Evolutionary conservation across 495 filamentous ascomycete species (phyloP), one percentile per base, ranked within the genome.

Genomic region (Trichoderma reesei): DNA sequence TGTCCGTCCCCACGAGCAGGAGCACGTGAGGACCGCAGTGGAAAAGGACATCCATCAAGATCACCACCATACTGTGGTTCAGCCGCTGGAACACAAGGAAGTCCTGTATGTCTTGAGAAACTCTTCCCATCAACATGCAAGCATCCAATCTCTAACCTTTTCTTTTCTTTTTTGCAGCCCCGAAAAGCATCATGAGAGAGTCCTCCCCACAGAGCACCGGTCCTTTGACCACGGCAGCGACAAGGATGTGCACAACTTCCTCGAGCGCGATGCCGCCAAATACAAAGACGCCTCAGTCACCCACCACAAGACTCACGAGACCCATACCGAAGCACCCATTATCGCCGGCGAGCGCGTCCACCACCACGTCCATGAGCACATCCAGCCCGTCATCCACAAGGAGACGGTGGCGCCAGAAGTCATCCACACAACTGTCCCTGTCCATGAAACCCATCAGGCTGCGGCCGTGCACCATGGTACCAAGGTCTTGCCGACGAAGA

Each of bases 381-480:
- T 89, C 63, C 86, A 88, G 68, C 86, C 86, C 0, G 77, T 88
- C 0, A 74, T 89, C 33, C 79, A 88, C 51, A 86, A 87, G 68
- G 85, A 88, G 66, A 81, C 80, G 14, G 79, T 88, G 61, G 84
- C 88, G 67, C 85, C 85, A 6, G 76, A 78, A 6, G 83, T 89
- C 20, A 78, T 88, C 34, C 86, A 89, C 72, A 87, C 83, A 56
- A 86, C 85, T n/a, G 76, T 86, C 7, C 86, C 83, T 0, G 78
- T 88, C 66, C 86, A 88, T 65, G 86, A 89, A 70, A 75, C 80
- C 1, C 85, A 88, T 67, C 83, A 86, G 64, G 82, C 86, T 44
- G 77, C 81, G 18, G 76, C 85, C 7, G 79, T 83, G 63, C 81
- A 85, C 71, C 86, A 89, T 73, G 71, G 74, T 26, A 77, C 83